phyloP scores from a whole-genome alignment of 345 rosid species.

The Toxicodendron radicans region DNA sequence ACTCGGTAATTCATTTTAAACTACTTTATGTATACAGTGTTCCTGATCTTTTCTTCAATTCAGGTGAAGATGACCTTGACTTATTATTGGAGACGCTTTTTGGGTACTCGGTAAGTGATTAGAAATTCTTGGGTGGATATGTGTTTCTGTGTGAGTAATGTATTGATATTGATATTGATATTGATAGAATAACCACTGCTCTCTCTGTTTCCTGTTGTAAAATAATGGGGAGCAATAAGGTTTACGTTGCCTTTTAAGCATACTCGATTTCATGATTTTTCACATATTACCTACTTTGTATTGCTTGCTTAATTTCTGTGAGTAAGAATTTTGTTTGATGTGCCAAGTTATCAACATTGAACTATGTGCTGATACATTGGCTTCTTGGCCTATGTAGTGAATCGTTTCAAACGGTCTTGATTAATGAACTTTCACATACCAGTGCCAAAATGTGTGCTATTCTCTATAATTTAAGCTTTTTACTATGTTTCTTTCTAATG shows the following conservation, averaged over 20 bases:
- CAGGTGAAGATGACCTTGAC: constrained; percentile 75
- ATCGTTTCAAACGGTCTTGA: no score
- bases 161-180: neutral
- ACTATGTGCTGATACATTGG: no score
- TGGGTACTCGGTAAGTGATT: constrained; percentile 46
- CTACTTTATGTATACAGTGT: neutral
- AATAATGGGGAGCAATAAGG: neutral
- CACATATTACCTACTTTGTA: neutral
- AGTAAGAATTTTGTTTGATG: no score
- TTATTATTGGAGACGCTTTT: constrained; percentile 69
- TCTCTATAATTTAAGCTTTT: no score
- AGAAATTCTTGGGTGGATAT: neutral
- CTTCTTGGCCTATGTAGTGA: no score
- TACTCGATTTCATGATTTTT: neutral
- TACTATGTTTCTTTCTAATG: neutral
- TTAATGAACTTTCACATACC: no score
- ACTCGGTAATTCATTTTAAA: no score
- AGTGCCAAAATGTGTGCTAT: no score
- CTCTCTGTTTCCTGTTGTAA: neutral
- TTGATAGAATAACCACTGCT: neutral
- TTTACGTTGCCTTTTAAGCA: neutral
- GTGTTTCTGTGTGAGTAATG: neutral
- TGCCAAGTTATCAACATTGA: no score
- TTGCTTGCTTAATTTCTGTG: neutral
- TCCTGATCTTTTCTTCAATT: constrained; percentile 25